Conservation (phyloP, 2,329 filamentous ascomycete genomes). For the Sarocladiaceae sp. region DNA sequence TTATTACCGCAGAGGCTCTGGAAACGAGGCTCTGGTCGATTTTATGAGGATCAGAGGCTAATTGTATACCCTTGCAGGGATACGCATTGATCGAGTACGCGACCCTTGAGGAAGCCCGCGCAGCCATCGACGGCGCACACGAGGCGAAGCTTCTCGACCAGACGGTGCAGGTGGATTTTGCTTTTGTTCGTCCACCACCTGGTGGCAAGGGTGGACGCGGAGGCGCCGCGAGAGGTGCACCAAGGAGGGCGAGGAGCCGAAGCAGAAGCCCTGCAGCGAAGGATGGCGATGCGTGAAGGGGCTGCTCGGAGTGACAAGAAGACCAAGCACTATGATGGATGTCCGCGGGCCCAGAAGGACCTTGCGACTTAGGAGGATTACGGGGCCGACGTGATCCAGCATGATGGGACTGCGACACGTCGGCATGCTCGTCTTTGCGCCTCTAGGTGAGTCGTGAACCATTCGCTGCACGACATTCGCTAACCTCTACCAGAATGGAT, state of each 20-base stretch:
- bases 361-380: background rate
- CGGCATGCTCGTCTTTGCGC: background rate
- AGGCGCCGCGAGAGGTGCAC: background rate
- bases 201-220: constrained; percentile 38
- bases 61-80: constrained; percentile 44
- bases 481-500: too few relatives aligned
- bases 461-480: background rate
- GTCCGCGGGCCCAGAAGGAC: background rate
- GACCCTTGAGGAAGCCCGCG: constrained; percentile 70
- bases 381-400: constrained; percentile 5
- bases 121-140: constrained; percentile 77
- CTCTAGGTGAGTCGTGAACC: background rate
- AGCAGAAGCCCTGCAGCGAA: constrained; percentile 41
- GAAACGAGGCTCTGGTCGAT: background rate
- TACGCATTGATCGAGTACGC: constrained; percentile 82
- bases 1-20: too few relatives aligned
- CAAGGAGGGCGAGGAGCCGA: constrained; percentile 38
- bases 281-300: constrained; percentile 23
- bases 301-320: background rate
- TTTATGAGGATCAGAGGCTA: too few relatives aligned
- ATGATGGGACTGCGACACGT: background rate
- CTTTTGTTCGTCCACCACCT: constrained; percentile 74
- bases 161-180: constrained; percentile 75
- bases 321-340: background rate
- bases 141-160: constrained; percentile 73